Percentiles rank a stretch among this genome's conserved stretches.
Evolutionary conservation across 2,329 filamentous ascomycete species (phyloP).

Genomic region (Penicillium janthinellum): DNA sequence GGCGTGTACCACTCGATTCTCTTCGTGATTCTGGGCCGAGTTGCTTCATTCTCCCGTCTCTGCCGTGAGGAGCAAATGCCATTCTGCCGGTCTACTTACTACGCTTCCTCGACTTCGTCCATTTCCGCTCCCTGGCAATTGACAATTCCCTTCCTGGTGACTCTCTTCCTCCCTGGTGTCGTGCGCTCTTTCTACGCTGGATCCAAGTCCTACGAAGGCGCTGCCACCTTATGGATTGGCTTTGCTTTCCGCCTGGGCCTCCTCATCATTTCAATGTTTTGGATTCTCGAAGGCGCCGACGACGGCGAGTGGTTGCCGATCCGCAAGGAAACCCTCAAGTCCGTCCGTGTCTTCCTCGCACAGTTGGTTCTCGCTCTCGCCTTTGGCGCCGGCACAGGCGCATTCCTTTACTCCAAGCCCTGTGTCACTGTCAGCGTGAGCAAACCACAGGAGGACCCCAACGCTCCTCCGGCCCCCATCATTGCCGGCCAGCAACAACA

Average conservation of each 20-base stretch:
- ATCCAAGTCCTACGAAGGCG: conserved; percentile 85
- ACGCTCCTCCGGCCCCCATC: conserved; percentile 31
- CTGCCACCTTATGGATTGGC: conserved; percentile 81
- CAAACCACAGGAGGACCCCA: conserved; percentile 52
- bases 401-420: conserved; percentile 83
- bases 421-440: conserved; percentile 71
- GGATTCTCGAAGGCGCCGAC: conserved; percentile 86
- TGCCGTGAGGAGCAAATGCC: conserved; percentile 99
- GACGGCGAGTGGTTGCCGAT: conserved; percentile 75
- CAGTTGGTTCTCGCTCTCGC: conserved; percentile 78
- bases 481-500: conserved; percentile 25
- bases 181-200: conserved; percentile 78
- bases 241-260: conserved; percentile 76
- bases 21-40: conserved; percentile 75
- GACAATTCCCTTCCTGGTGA: conserved; percentile 73
- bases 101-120: conserved; percentile 85
- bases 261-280: conserved; percentile 76
- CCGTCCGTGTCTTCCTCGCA: conserved; percentile 72
- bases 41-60: conserved; percentile 85
- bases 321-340: conserved; percentile 67
- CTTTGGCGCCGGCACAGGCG: conserved; percentile 79
- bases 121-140: conserved; percentile 93
- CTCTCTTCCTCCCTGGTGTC: conserved; percentile 71
- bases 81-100: conserved; percentile 92
- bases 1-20: conserved; percentile 82